phyloP scores from a whole-genome alignment of 176 grass and related monocot species.

The Hyparrhenia diplandra region DNA sequence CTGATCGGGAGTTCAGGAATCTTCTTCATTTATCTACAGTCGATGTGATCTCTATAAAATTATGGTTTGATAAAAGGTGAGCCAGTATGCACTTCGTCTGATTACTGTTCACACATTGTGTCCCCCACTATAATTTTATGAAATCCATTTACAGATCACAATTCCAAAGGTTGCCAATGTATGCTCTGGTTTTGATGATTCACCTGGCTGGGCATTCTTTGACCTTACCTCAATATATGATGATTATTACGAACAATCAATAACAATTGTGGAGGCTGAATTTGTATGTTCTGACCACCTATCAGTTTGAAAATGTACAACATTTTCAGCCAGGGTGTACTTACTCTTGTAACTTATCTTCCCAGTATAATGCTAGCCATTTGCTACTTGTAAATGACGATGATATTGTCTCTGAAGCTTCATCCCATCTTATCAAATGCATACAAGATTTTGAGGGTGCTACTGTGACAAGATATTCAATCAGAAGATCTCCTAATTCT shows the following conservation, averaged over 20 bases:
- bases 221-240: slow-evolving; percentile 76
- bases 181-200: slow-evolving; percentile 69
- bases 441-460: slow-evolving; percentile 66
- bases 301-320: not conserved
- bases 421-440: slow-evolving; percentile 56
- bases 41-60: slow-evolving; percentile 64
- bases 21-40: slow-evolving; percentile 60
- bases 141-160: slow-evolving; percentile 48
- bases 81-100: not conserved
- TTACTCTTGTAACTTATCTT: slow-evolving; percentile 22
- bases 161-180: slow-evolving; percentile 72
- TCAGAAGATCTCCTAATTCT: slow-evolving; percentile 59
- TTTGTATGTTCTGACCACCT: slow-evolving; percentile 56
- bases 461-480: slow-evolving; percentile 43
- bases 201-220: slow-evolving; percentile 69
- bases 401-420: slow-evolving; percentile 49
- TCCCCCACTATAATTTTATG: not conserved
- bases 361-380: slow-evolving; percentile 64
- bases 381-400: slow-evolving; percentile 61
- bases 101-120: slow-evolving; percentile 2
- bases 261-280: slow-evolving; percentile 68
- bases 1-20: slow-evolving; percentile 56
- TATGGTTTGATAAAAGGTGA: slow-evolving; percentile 93
- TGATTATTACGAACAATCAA: slow-evolving; percentile 58
- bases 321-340: not conserved